Evolutionary conservation across 2,329 filamentous ascomycete species (phyloP), one percentile per base, ranked within the genome.

Genomic region (Trichoderma pleuroti): DNA sequence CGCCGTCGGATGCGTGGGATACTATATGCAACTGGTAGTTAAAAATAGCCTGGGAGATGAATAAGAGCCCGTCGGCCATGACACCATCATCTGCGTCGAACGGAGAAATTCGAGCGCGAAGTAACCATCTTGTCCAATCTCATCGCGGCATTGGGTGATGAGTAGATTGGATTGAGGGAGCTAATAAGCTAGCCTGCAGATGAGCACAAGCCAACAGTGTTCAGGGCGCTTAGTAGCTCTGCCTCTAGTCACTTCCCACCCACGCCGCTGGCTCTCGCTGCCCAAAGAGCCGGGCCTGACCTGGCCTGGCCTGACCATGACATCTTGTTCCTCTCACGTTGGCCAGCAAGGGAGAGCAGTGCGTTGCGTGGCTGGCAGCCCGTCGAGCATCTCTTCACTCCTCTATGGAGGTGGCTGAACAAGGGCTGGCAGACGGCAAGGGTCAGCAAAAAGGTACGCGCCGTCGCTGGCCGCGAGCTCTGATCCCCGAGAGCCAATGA

Each of bases 161-260:
- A 39, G 49, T 24, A 42, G 68, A 52, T 60, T 46, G 70, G 63
- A 59, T 46, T 30, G 52, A 34, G 59, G 68, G 28, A 63, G 34
- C 56, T 67, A 67, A 67, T 8, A 46, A 42, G 64, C 64, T 68
- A 71, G 70, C 57, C n/a, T 64, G 63, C 63, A 67, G 70, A 24
- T 61, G 57, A 52, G 49, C 39, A 52, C 36, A 30, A 54, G 39
- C 68, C 68, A 70, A 66, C 68, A 42, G 18, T 28, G 5, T 67
- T 65, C 70, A 71, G 63, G 70, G 70, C 70, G 70, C 70, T 71
- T 71, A 71, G 36, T 63, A 71, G 70, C 70, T 54, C 49, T 21
- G 11, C 3, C 46, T 52, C 21, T 46, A 39, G 21, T 26, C 34
- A 56, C 16, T 26, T 49, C 10, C 10, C 56, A 71, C 32, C 28